phyloP scores from a whole-genome alignment of 2,329 filamentous ascomycete genomes.

The Diaporthe longicolla region DNA sequence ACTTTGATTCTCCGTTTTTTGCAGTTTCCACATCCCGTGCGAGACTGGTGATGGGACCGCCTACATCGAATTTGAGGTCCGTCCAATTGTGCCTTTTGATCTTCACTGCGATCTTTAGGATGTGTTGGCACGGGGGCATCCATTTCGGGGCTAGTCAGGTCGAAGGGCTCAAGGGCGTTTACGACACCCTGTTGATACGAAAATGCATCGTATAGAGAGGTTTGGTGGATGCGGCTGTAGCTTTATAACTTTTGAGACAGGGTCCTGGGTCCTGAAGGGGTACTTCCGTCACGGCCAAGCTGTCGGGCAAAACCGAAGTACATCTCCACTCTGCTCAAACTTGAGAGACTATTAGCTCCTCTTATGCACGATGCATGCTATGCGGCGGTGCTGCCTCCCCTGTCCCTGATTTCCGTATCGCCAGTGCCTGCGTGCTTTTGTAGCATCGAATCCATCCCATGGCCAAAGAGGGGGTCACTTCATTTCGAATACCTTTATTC shows the following conservation, averaged over 20 bases:
- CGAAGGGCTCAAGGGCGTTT: no score
- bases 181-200: neutral
- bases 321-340: neutral
- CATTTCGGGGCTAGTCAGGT: no score
- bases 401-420: constrained; percentile 13
- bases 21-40: constrained; percentile 1
- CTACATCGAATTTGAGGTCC: neutral
- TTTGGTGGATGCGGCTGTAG: neutral
- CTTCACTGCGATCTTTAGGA: neutral
- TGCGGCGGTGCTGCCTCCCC: neutral
- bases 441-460: neutral
- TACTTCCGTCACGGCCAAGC: neutral
- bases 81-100: neutral
- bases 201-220: neutral
- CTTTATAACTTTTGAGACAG: constrained; percentile 2
- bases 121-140: no score
- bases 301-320: neutral
- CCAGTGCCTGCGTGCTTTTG: no score
- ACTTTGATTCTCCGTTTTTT: constrained; percentile 7
- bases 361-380: neutral
- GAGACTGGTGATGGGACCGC: neutral
- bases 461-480: neutral
- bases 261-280: neutral
- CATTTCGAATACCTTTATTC: neutral
- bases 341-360: constrained; percentile 1